Evolutionary conservation across 352 stramenopile genomes (phyloP).

Genomic region (Pilasporangium apinafurcum): DNA sequence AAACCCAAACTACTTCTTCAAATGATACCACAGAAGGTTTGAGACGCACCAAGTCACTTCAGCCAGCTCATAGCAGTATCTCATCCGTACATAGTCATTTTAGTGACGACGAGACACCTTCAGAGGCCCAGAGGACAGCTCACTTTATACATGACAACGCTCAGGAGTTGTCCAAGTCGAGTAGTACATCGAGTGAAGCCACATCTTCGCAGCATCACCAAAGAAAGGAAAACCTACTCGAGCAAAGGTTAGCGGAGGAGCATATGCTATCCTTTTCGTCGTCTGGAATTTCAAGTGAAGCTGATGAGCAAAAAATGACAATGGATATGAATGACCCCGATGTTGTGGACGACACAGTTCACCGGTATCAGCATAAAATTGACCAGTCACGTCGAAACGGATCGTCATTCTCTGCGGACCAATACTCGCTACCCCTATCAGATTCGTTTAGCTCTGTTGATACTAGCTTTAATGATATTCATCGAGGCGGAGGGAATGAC

Average conservation of each 20-base stretch:
- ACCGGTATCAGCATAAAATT: slow-evolving; percentile 16
- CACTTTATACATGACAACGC: too few species aligned
- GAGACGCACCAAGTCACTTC: too few species aligned
- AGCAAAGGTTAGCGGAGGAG: slow-evolving; percentile 15
- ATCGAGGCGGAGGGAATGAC: slow-evolving; percentile 13
- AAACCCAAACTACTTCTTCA: too few species aligned
- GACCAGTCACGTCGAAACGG: slow-evolving; percentile 6
- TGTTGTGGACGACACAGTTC: not conserved
- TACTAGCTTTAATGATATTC: slow-evolving; percentile 24
- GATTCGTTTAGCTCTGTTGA: slow-evolving; percentile 59
- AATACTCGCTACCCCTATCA: slow-evolving; percentile 57
- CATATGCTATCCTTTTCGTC: slow-evolving; percentile 18
- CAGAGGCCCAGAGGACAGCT: too few species aligned
- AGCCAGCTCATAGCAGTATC: too few species aligned
- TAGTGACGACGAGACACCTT: too few species aligned
- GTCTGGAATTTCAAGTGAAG: slow-evolving; percentile 4
- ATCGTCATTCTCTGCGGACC: slow-evolving; percentile 12
- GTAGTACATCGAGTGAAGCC: slow-evolving; percentile 12
- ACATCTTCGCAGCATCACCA: slow-evolving; percentile 11
- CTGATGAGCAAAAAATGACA: too few species aligned
- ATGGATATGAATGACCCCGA: too few species aligned
- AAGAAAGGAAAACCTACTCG: slow-evolving; percentile 9
- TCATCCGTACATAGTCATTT: too few species aligned
- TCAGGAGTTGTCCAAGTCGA: slow-evolving; percentile 9
- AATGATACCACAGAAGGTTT: too few species aligned